These are phyloP conservation scores for Mycena indigotica DNA, from an alignment of 768 basidiomycete species.

Conservation along the genomic window DNA sequence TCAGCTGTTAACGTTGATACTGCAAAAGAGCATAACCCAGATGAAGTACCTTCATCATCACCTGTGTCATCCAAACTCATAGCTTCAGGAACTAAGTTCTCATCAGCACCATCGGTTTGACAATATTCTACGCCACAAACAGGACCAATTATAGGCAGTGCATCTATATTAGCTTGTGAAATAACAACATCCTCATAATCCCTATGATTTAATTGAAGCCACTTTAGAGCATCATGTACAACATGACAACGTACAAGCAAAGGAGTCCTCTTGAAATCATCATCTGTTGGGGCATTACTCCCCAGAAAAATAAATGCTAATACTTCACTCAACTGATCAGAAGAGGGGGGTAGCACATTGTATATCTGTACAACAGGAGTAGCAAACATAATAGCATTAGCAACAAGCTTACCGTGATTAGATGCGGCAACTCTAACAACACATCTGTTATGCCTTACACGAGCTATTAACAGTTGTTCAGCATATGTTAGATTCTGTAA, in stretches of 20 bases:
- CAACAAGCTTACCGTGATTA: slow-evolving; percentile 10
- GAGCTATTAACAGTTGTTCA: too few relatives aligned
- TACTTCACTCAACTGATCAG: slow-evolving; percentile 34
- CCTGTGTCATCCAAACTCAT: slow-evolving; percentile 28
- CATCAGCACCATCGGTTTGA: slow-evolving; percentile 20
- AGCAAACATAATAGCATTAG: slow-evolving; percentile 36
- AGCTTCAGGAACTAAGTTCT: slow-evolving; percentile 4
- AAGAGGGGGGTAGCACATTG: slow-evolving; percentile 32
- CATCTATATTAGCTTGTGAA: slow-evolving; percentile 25
- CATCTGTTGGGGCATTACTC: slow-evolving; percentile 24
- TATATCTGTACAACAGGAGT: slow-evolving; percentile 36
- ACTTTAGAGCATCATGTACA: slow-evolving; percentile 32
- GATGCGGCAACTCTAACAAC: too few relatives aligned
- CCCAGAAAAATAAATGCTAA: slow-evolving; percentile 37
- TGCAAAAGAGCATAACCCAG: slow-evolving; percentile 38
- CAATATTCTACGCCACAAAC: slow-evolving; percentile 31
- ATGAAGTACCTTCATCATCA: slow-evolving; percentile 30
- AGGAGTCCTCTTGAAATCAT: slow-evolving; percentile 31
- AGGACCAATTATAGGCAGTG: slow-evolving; percentile 26
- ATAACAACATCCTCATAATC: slow-evolving; percentile 36
- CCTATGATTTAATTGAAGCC: slow-evolving; percentile 36
- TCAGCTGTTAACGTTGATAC: slow-evolving; percentile 39
- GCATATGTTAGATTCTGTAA: too few relatives aligned
- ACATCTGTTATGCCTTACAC: too few relatives aligned
- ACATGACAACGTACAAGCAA: slow-evolving; percentile 31